Evolutionary conservation across 805 yeast genomes (phyloP), one percentile per base, ranked within the genome.

Genomic region (Blastobotrys americana): DNA sequence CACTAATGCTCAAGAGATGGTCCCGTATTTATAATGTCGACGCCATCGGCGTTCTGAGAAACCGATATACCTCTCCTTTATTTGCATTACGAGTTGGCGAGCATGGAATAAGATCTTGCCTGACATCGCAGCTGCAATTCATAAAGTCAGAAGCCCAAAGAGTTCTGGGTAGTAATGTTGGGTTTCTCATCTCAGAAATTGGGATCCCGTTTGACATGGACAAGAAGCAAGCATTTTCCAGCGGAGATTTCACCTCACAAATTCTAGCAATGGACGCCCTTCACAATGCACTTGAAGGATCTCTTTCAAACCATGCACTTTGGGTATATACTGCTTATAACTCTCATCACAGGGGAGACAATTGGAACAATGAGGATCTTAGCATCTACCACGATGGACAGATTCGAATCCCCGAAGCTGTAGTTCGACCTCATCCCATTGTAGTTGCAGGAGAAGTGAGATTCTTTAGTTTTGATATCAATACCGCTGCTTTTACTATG

Each of bases 121-220:
- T 89, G 43, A 69, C 72, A 44, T 71, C 66, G 39, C 97, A 89
- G 63, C 68, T 89, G 47, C 54, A 60, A 10, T 82, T 76, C 44
- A 75, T 89, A 67, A 74, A 70, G 44, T 56, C 60, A 16, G 96
- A 89, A 58, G 76, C 84, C 4, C 58, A 65, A 15, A 69, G 69
- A 4, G 59, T 70, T 33, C 61, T 87, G 40, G 96, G 96, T 1
- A 46, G 53, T 1, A 43, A 62, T 6, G 68, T 85, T 9, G 95
- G 96, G 0, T 73, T 82, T 3, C 66, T 88, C 31, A 78, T 89
- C 70, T 77, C 94, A 1, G 97, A 89, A 61, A 86, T 89, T 6
- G 97, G 97, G 3, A 84, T 88, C 82, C 97, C 97, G 3, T 85
- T 82, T 63, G 95, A 89, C 61, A 84, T 89, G 96, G 88, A 88